Percentiles rank a stretch among this genome's conserved stretches.
Conservation (phyloP, 768 basidiomycete species). For the Mycena pura region DNA sequence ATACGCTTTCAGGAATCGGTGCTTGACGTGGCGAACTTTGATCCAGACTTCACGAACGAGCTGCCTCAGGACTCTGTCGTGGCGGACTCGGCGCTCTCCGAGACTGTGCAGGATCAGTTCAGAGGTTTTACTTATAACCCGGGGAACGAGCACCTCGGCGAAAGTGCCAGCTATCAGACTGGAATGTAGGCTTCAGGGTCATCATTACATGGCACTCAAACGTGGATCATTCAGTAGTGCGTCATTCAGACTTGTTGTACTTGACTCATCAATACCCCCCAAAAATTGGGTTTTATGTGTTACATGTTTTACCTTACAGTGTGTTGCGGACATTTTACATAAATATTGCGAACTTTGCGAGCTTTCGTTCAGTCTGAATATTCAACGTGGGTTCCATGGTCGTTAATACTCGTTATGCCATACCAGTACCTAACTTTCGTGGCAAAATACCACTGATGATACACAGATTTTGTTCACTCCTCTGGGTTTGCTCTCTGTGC, state of each 20-base stretch:
- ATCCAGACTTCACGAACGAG: conserved; percentile 96
- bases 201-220: not conserved
- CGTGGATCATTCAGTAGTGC: too few species aligned
- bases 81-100: conserved; percentile 87
- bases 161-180: conserved; percentile 75
- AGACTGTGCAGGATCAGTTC: conserved; percentile 98
- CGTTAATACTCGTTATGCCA: not conserved
- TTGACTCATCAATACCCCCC: too few species aligned
- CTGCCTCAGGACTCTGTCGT: conserved; percentile 96
- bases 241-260: conserved; percentile 9
- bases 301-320: not conserved
- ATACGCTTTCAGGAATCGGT: conserved; percentile 74
- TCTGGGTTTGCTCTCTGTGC: too few species aligned
- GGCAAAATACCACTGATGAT: too few species aligned
- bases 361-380: not conserved
- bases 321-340: not conserved
- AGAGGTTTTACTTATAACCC: conserved; percentile 90
- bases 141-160: conserved; percentile 82
- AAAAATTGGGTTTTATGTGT: not conserved
- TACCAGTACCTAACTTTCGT: too few species aligned
- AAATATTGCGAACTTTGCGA: too few species aligned
- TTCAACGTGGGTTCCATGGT: not conserved
- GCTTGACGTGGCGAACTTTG: conserved; percentile 95
- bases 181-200: conserved; percentile 39
- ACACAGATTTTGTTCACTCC: too few species aligned